Base-by-base conservation (phyloP, 331 rosid genomes). In the Acacia concinna region DNA sequence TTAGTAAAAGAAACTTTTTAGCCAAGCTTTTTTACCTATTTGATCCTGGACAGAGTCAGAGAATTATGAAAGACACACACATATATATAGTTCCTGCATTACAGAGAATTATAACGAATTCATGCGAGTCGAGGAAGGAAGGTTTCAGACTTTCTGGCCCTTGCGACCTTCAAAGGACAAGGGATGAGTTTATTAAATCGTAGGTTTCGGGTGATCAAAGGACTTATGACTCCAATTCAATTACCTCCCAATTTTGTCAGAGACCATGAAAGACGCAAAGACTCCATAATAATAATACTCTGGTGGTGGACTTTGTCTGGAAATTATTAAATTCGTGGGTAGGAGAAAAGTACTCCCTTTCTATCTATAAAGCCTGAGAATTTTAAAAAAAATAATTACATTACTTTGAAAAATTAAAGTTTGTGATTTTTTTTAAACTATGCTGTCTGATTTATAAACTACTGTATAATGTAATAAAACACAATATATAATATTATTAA, bases 101-200 rank as follows among this genome's bases (percentile, higher is more conserved):
- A 8, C 46, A 3, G 14, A 67, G 23, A 37, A 37, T 35, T 37
- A 37, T 10, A n/a, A 38, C 1, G 73, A 67, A 21, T 21, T 23
- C 44, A 68, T 71, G 27, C 35, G 17, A 65, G 12, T 27, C 59
- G 38, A 20, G 81, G 57, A 25, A 25, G 41, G 41, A 35, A 54
- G 46, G 34, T 21, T 9, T 51, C 15, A 3, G 10, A 28, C 59
- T 12, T 49, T 73, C 46, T 85, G 88, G 47, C 82, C 76, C 67
- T 79, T 82, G 75, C 35, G 64, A 9, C 59, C 71, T 76, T 81
- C 82, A 79, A 82, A 41, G 78, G 86, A 47, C 82, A 21, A 66
- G 4, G 60, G 40, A 21, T 76, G 5, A 51, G 40, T 71, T 20
- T 40, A 4, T 38, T 38, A 8, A 38, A 8, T 66, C 21, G 23